Evolutionary conservation across 345 rosid genomes (phyloP).

Genomic region (Acer yangbiense): DNA sequence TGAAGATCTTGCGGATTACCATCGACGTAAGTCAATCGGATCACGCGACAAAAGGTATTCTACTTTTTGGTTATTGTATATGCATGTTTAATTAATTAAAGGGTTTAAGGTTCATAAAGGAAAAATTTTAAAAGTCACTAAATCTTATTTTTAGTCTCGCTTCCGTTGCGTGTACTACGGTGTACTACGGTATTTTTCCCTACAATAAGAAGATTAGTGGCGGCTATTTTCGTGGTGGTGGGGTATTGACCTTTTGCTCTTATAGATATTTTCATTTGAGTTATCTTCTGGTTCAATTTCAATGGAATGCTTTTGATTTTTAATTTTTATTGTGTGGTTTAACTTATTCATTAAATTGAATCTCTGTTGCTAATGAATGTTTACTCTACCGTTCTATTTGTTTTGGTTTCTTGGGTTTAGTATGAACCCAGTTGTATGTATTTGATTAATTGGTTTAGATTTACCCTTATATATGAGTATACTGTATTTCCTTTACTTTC

Average conservation of each 20-base stretch:
- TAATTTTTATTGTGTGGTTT: background rate
- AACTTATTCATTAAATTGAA: background rate
- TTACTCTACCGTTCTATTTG: background rate
- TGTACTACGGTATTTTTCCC: too few species aligned
- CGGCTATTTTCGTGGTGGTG: constrained; percentile 61
- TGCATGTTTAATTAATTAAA: too few species aligned
- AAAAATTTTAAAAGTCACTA: too few species aligned
- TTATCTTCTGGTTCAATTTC: background rate
- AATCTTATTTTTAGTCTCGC: too few species aligned
- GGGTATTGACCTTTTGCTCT: constrained; percentile 47
- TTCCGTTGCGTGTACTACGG: too few species aligned
- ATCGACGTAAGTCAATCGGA: too few species aligned
- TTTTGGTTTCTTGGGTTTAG: background rate
- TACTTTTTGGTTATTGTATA: too few species aligned
- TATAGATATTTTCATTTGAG: background rate
- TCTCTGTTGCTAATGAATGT: background rate
- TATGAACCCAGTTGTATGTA: background rate
- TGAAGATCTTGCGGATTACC: too few species aligned
- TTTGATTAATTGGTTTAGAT: background rate
- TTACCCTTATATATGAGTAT: too few species aligned
- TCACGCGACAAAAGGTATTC: too few species aligned
- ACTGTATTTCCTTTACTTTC: too few species aligned
- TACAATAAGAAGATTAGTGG: constrained; percentile 53
- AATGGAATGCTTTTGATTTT: background rate
- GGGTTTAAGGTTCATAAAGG: too few species aligned